Base-by-base conservation (phyloP, 306 rosid species). In the Hippophae rhamnoides region DNA sequence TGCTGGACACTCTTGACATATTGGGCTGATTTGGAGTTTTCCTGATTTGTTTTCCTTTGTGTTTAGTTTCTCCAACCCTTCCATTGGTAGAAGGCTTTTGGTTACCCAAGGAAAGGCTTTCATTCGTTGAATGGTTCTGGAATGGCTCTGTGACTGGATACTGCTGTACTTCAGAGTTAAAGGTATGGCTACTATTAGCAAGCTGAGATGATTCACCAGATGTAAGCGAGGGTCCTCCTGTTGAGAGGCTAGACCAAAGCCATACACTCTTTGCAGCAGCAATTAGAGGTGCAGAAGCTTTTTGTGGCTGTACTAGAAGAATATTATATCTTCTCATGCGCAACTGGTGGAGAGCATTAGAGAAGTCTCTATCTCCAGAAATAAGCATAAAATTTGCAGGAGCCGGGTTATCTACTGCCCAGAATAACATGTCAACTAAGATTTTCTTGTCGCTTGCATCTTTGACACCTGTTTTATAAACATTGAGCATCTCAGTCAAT, bases 401-500 rank as follows among this genome's bases (percentile, higher is more conserved):
- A 9, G 97, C 94, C 58, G 94, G 79, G 69, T 90, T 90, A 54
- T 90, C 97, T 27, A 90, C 82, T 5, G 96, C 97, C 95, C 97
- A 90, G 51, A 90, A 69, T 57, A 90, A 42, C 96, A 90, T 90
- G 44, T 90, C 97, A 9, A 90, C 95, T 1, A 85, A 70, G 62
- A 90, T 85, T 78, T 85, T 90, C 80, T 81, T 90, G 41, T 90
- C 89, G 54, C 82, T 81, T 0, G 95, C 90, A 65, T 90, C 89
- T 66, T 90, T 84, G 42, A 72, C 94, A 44, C 95, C 97, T 84
- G 72, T 52, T 54, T 25, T 13, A 0, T 18, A 38, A 47, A 63
- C 12, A 58, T 9, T 45, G 13, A 47, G 41, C 38, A 55, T 3
- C 14, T 76, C 64, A 71, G 52, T 38, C 26, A 52, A 65, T 53